phyloP scores from a whole-genome alignment of 345 rosid species.

The Eucalyptus curtisii region DNA sequence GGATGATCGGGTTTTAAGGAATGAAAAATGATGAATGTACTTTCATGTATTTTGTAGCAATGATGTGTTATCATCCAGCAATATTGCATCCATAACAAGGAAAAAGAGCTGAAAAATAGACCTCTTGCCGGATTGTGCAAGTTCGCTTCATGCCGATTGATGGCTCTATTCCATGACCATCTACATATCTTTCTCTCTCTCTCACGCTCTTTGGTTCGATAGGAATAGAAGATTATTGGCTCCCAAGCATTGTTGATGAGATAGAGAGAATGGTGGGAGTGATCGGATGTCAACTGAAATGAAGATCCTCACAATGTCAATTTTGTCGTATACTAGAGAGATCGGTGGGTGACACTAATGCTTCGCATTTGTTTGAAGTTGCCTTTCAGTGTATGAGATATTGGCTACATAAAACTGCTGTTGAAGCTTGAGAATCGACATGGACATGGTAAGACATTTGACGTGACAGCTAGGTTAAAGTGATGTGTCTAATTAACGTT shows the following conservation, averaged over 20 bases:
- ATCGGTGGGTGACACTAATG: too few species aligned
- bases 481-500: too few species aligned
- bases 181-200: not conserved
- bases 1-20: too few species aligned
- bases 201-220: too few species aligned
- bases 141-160: too few species aligned
- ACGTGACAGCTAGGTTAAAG: fast-evolving
- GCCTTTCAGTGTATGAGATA: not conserved
- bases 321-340: too few species aligned
- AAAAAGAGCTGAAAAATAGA: too few species aligned
- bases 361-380: not conserved
- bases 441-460: not conserved
- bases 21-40: too few species aligned
- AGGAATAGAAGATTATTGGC: not conserved
- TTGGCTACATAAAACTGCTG: not conserved
- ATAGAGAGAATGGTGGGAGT: not conserved
- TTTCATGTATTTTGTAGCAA: too few species aligned
- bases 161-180: too few species aligned
- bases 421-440: slow-evolving; percentile 18
- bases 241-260: not conserved
- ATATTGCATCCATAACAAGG: not conserved
- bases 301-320: not conserved
- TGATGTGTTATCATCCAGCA: too few species aligned
- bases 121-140: too few species aligned
- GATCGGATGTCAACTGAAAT: not conserved